Base-by-base conservation (phyloP, 2,329 filamentous ascomycete species). In the Podosphaera xanthii region DNA sequence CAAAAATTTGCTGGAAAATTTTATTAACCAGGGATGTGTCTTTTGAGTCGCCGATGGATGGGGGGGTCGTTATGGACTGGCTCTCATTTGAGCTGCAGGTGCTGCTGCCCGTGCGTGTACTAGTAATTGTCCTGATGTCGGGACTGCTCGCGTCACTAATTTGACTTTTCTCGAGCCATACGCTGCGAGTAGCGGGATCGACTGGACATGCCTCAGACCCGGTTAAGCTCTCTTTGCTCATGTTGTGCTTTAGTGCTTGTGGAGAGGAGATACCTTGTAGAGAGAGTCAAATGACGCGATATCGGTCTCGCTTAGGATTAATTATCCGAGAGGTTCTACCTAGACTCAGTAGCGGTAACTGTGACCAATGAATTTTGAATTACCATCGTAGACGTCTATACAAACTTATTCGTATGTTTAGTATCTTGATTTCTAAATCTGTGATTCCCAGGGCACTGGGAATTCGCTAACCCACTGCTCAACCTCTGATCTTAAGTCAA, bases 21-120 rank as follows among this genome's bases (percentile, higher is more conserved):
- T 90, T 86, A 72, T 97, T 90, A 67, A 97, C 88, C 4, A 92
- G 92, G 68, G 92, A 97, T 60, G 76, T 76, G 63, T 73, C 70
- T 59, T 70, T 66, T 58, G 66, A 64, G 54, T 46, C 42, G 2
- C 4, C 22, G 42, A n/a, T 4, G 10, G 10, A 46, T 46, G 64
- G 22, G 22, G 42, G 42, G 22, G 42, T 46, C 4, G 42, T 46
- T 46, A 4, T 2, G 42, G 42, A 46, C 42, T 46, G 2, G 2
- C 4, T n/a, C 2, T 2, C 10, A 10, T 12, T 12, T 46, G 42
- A 12, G 42, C 42, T n/a, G 2, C 22, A n/a, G 42, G 22, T 46
- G 10, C 22, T n/a, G 42, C 42, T 2, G 2, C 42, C 42, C 42
- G 10, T 46, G 42, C 42, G 10, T 46, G 42, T 46, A n/a, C 42